These are phyloP conservation scores for Lathyrus aphaca DNA, from an alignment of 306 rosid species.

Conservation along the genomic window DNA sequence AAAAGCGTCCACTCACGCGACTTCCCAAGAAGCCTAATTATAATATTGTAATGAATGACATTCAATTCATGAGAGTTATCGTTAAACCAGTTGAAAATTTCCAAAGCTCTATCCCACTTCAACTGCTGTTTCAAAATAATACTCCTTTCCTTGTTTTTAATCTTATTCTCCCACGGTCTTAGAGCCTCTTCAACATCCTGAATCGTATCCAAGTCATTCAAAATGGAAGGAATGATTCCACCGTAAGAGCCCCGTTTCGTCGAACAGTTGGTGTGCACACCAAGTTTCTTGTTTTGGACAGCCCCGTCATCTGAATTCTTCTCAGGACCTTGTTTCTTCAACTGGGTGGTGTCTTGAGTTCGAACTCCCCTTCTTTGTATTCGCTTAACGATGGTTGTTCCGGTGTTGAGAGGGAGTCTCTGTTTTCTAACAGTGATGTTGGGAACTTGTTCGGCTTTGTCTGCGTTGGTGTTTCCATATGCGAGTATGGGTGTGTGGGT, in stretches of 20 bases:
- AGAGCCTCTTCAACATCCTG: constrained; percentile 68
- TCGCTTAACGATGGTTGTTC: constrained; percentile 27
- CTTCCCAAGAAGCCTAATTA: constrained; percentile 70
- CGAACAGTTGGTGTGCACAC: constrained; percentile 73
- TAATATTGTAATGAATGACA: constrained; percentile 86
- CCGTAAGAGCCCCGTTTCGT: constrained; percentile 71
- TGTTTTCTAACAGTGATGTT: constrained; percentile 41
- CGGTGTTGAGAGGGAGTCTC: constrained; percentile 31
- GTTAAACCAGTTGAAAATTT: constrained; percentile 80
- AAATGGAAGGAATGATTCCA: constrained; percentile 76
- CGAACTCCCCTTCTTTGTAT: constrained; percentile 4
- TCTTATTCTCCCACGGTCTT: constrained; percentile 69
- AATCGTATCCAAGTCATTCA: constrained; percentile 59
- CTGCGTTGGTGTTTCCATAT: constrained; percentile 40
- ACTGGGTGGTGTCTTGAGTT: constrained; percentile 35
- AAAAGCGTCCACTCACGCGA: constrained; percentile 63
- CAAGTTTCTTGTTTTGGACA: constrained; percentile 12
- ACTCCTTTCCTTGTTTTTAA: constrained; percentile 82
- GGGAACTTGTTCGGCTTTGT: constrained; percentile 43
- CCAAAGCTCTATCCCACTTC: constrained; percentile 83
- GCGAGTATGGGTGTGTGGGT: constrained; percentile 38
- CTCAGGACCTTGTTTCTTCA: constrained; percentile 42
- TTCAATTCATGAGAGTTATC: constrained; percentile 69
- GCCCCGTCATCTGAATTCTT: constrained; percentile 42
- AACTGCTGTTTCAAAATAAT: constrained; percentile 86